Conservation (phyloP, 441 rosid species). For the Euphorbia celastroides region DNA sequence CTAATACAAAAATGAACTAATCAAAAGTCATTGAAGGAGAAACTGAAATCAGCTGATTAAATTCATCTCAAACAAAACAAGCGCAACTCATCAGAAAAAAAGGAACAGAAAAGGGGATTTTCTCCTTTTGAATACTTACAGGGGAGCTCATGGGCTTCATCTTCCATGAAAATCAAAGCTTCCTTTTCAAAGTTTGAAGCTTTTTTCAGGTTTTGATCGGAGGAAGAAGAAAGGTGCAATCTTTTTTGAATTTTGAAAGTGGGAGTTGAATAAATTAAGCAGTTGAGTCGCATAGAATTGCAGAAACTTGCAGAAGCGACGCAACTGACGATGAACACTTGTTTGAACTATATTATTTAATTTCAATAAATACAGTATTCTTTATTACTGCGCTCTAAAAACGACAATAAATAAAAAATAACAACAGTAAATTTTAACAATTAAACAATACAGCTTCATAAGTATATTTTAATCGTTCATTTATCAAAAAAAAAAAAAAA, state of each 20-base stretch:
- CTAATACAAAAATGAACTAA: too few species aligned
- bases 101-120: background rate
- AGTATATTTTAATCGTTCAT: too few species aligned
- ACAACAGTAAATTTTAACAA: too few species aligned
- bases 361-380: too few species aligned
- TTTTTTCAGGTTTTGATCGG: background rate
- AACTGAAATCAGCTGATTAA: background rate
- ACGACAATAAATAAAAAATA: background rate
- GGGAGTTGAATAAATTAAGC: background rate
- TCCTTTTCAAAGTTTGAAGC: background rate
- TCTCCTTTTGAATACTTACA: conserved; percentile 14
- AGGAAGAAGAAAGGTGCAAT: background rate
- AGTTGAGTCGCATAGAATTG: background rate
- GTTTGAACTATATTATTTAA: too few species aligned
- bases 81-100: background rate
- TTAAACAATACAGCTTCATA: too few species aligned
- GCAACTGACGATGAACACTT: background rate
- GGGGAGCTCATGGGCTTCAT: conserved; percentile 20
- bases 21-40: too few species aligned
- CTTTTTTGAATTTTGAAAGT: background rate
- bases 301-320: background rate
- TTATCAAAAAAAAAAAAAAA: too few species aligned
- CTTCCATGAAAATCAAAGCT: conserved; percentile 10
- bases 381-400: background rate
- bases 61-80: background rate